Conservation (phyloP, 208 protist species). For the Trypanosoma avium region DNA sequence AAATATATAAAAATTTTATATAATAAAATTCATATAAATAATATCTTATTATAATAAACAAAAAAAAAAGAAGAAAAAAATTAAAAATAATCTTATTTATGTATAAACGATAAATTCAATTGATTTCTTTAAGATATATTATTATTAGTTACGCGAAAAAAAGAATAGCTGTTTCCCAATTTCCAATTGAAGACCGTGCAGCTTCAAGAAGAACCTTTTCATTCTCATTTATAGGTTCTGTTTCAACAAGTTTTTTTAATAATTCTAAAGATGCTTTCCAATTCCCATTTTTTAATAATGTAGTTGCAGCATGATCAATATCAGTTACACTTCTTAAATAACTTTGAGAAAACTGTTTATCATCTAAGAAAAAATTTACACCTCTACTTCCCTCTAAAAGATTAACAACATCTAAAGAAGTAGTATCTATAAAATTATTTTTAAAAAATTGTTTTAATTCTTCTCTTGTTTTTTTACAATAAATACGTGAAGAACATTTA, state of each 20-base stretch:
- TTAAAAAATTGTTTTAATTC: constrained; percentile 19
- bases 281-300: constrained; percentile 19
- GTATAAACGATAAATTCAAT: no score
- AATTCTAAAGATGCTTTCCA: constrained; percentile 38
- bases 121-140: no score
- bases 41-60: constrained; percentile 5
- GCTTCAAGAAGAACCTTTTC: constrained; percentile 34
- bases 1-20: constrained; percentile 10
- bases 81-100: constrained; percentile 15
- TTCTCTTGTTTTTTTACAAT: constrained; percentile 11
- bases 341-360: not conserved
- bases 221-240: constrained; percentile 19
- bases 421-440: constrained; percentile 17
- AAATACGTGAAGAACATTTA: constrained; percentile 19
- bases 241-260: constrained; percentile 22
- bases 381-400: constrained; percentile 5
- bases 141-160: constrained; percentile 34
- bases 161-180: constrained; percentile 36
- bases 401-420: constrained; percentile 13
- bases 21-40: constrained; percentile 5
- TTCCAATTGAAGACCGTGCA: constrained; percentile 17
- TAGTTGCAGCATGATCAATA: constrained; percentile 28
- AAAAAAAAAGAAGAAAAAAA: constrained; percentile 22
- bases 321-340: constrained; percentile 12
- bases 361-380: not conserved